phyloP scores from a whole-genome alignment of 2,329 filamentous ascomycete genomes.

The Neonectria neomacrospora region DNA sequence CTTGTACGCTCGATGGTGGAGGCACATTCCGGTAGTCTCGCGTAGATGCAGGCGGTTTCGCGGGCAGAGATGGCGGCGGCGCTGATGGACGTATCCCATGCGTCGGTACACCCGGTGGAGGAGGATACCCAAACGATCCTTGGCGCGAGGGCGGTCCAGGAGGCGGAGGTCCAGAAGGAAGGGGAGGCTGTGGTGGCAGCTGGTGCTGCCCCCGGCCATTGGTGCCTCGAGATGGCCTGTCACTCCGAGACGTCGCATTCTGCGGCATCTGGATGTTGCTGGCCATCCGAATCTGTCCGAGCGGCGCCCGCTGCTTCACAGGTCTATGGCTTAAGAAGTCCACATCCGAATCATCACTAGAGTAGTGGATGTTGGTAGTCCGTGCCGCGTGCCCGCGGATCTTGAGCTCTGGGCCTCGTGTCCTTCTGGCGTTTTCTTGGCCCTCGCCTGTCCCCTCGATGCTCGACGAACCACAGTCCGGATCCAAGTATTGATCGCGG shows the following conservation, averaged over 20 bases:
- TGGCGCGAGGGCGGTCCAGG: conserved; percentile 40
- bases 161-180: conserved; percentile 54
- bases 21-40: conserved; percentile 46
- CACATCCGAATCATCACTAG: conserved; percentile 58
- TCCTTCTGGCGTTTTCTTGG: conserved; percentile 39
- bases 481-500: conserved; percentile 61
- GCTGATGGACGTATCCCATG: conserved; percentile 30
- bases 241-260: conserved; percentile 25
- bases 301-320: conserved; percentile 45
- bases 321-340: conserved; percentile 54
- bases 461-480: conserved; percentile 52
- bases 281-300: conserved; percentile 53
- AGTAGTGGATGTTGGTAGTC: conserved; percentile 56
- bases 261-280: conserved; percentile 55
- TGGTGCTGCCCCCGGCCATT: conserved; percentile 33
- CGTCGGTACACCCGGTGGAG: conserved; percentile 38
- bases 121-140: conserved; percentile 37
- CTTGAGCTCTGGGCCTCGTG: conserved; percentile 45
- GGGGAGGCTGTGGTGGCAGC: conserved; percentile 48
- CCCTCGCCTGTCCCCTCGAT: conserved; percentile 49
- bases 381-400: conserved; percentile 50
- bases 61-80: conserved; percentile 44
- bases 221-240: conserved; percentile 25
- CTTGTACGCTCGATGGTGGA: conserved; percentile 41
- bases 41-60: conserved; percentile 44